Evolutionary conservation across 345 rosid genomes (phyloP), one percentile per base, ranked within the genome.

Genomic region (Brassica napus): DNA sequence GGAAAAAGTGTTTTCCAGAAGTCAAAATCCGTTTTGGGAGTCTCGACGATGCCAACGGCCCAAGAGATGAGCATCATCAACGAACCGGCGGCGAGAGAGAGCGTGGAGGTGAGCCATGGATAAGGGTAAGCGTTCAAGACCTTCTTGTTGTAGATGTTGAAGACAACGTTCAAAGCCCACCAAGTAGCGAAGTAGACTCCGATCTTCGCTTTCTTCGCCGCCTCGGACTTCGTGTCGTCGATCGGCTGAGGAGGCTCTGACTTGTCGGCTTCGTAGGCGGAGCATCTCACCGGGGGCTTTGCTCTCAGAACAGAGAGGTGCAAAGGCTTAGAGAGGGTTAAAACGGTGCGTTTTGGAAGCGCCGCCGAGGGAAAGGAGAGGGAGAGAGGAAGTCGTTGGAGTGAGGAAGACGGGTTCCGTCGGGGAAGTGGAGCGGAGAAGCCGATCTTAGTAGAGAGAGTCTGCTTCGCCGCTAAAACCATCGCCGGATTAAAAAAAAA

Each of bases 131-230:
- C 99, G 86, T 95, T 95, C 88, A 95, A 79, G 5, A 91, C 98
- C 87, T 95, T 95, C 90, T 95, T 95, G 86, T 95, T 95, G 77
- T 95, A 95, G 12, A 95, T 95, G 72, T 95, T 93, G 83, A 95
- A 95, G 30, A 95, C 94, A 47, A 93, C 99, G 69, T 95, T 95
- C 85, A 95, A 79, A 49, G 97, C 92, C 98, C 99, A 95, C 99
- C 99, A 95, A 4, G 92, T 88, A 8, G 99, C 99, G 71, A 95
- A 95, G 82, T 91, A 95, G 49, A 89, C 64, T 71, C 98, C 97
- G 68, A 95, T 95, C 87, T 90, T 95, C 72, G 81, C 69, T 75
- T 44, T 86, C 82, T 87, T 85, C 2, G 86, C 92, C 24, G 83
- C 90, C 75, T 84, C 96, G 11, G 86, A 60, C 71, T 86, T 85